Evolutionary conservation across 306 rosid species (phyloP).

Genomic region (Fragaria iinumae): DNA sequence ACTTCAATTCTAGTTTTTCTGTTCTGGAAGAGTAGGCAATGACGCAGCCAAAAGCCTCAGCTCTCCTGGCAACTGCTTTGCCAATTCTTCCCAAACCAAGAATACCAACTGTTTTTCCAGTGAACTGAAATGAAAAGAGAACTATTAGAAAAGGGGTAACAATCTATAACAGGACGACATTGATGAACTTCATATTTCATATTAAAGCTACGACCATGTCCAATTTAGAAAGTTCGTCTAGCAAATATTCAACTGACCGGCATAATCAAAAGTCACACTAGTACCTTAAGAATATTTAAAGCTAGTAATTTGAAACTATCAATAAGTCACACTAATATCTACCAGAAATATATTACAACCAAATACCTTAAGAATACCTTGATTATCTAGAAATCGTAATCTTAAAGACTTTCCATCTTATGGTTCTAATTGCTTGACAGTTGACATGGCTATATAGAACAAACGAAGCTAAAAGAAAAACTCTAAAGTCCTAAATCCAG

Average conservation of each 20-base stretch:
- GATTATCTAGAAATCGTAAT: neutral
- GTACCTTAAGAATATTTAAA: too few relatives aligned
- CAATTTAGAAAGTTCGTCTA: neutral
- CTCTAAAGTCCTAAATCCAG: neutral
- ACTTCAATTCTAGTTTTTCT: constrained; percentile 47
- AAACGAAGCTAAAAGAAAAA: neutral
- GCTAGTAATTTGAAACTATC: neutral
- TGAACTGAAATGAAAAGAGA: constrained; percentile 49
- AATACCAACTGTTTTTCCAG: constrained; percentile 81
- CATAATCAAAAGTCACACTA: neutral
- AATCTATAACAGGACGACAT: neutral
- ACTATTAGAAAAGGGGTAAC: neutral
- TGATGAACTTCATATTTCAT: neutral
- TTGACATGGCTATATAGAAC: neutral
- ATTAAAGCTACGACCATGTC: neutral
- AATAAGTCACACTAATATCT: neutral
- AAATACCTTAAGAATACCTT: neutral
- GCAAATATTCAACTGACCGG: neutral
- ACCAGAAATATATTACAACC: neutral
- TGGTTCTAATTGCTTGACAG: neutral
- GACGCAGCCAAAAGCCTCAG: constrained; percentile 72
- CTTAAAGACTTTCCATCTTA: neutral
- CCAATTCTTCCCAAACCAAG: constrained; percentile 88
- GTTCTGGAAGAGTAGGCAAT: constrained; percentile 64
- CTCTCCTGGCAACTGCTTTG: constrained; percentile 68